Percentiles rank a stretch among this genome's conserved stretches.
Conservation (phyloP, 2,329 filamentous ascomycete species). For the Proliferodiscus dingleyae region DNA sequence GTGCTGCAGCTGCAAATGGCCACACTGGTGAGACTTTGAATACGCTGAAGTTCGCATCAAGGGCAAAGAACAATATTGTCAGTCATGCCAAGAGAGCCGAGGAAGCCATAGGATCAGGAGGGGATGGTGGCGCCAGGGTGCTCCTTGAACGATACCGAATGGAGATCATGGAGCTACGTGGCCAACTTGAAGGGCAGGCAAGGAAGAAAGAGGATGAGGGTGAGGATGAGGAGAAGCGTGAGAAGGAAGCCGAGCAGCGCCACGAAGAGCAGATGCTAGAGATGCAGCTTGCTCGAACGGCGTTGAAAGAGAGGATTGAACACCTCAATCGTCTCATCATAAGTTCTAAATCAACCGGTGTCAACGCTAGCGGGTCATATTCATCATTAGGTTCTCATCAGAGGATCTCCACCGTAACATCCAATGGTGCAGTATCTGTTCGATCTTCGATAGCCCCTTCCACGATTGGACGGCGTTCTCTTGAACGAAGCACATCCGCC, state of each 20-base stretch:
- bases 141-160: slow-evolving; percentile 88
- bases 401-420: slow-evolving; percentile 46
- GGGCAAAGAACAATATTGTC: slow-evolving; percentile 96
- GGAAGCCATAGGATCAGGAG: slow-evolving; percentile 73
- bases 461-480: slow-evolving; percentile 34
- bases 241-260: slow-evolving; percentile 76
- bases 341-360: slow-evolving; percentile 91
- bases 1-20: slow-evolving; percentile 62
- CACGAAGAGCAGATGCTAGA: slow-evolving; percentile 98
- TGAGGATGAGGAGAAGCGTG: slow-evolving; percentile 68
- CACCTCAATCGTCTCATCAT: slow-evolving; percentile 93
- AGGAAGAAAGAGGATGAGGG: slow-evolving; percentile 64
- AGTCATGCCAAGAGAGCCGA: slow-evolving; percentile 94
- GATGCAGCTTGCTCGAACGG: slow-evolving; percentile 94
- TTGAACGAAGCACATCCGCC: slow-evolving; percentile 64
- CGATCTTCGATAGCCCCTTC: slow-evolving; percentile 69
- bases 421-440: slow-evolving; percentile 45
- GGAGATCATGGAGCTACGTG: slow-evolving; percentile 79
- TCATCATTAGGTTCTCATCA: slow-evolving; percentile 62
- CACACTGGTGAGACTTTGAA: slow-evolving; percentile 89
- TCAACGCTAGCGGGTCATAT: slow-evolving; percentile 72
- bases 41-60: slow-evolving; percentile 92
- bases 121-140: slow-evolving; percentile 82
- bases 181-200: slow-evolving; percentile 77
- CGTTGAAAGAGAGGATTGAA: slow-evolving; percentile 94